Conservation (phyloP, 2,329 filamentous ascomycete species). For the Colletotrichum chlorophyti region DNA sequence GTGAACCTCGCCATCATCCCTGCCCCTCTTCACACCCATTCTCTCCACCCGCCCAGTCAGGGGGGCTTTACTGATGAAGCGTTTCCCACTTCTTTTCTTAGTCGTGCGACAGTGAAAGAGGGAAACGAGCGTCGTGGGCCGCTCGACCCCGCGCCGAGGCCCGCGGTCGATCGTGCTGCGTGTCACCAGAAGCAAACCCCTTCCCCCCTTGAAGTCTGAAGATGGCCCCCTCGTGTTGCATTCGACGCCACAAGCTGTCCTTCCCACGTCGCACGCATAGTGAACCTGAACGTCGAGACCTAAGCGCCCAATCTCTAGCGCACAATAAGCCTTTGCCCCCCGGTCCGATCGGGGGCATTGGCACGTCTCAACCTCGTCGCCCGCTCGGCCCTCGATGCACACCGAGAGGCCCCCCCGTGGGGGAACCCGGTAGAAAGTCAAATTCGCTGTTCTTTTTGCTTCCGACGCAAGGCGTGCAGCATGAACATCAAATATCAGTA, state of each 20-base stretch:
- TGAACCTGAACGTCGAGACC: not conserved
- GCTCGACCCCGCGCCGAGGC: conserved; percentile 1
- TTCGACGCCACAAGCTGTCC: too few relatives aligned
- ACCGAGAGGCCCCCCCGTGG: conserved; percentile 18
- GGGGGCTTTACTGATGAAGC: too few relatives aligned
- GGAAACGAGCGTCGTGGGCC: conserved; percentile 23
- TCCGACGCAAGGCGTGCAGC: conserved; percentile 3
- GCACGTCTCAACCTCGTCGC: conserved; percentile 22
- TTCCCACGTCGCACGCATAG: conserved; percentile 10
- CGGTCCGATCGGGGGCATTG: conserved; percentile 15
- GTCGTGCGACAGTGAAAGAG: conserved; percentile 18
- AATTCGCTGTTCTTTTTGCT: too few relatives aligned
- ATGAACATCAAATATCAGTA: conserved; percentile 12
- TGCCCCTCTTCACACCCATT: too few relatives aligned
- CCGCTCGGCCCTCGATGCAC: conserved; percentile 22
- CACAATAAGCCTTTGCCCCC: conserved; percentile 1
- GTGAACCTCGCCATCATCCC: too few relatives aligned
- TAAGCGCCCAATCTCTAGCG: conserved; percentile 16
- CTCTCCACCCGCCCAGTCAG: too few relatives aligned
- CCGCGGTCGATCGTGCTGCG: conserved; percentile 3
- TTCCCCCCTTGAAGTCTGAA: too few relatives aligned
- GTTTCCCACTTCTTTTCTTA: conserved; percentile 15
- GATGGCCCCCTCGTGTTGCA: too few relatives aligned
- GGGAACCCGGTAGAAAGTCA: conserved; percentile 21
- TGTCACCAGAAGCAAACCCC: not conserved